Percentiles rank a stretch among this genome's conserved stretches.
These are phyloP conservation scores for Boletus barrowsii DNA, from an alignment of 768 basidiomycete species.

Conservation along the genomic window DNA sequence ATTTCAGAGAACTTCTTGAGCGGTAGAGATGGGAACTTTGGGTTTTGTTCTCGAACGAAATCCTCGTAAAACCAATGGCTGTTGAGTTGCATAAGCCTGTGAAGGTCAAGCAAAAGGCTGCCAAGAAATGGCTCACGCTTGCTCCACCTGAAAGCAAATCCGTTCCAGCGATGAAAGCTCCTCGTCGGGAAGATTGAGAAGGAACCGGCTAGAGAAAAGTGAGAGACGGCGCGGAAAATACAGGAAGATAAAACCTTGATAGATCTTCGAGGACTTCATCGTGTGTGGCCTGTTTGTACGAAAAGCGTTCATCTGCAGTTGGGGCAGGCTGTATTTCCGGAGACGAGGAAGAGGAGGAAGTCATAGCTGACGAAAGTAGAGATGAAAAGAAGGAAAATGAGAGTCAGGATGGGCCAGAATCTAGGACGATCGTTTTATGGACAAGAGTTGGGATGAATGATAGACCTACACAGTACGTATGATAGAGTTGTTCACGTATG, in stretches of 20 bases:
- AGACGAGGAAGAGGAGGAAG: slow-evolving; percentile 76
- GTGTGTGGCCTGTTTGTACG: slow-evolving; percentile 71
- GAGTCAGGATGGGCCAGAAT: slow-evolving; percentile 27
- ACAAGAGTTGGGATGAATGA: slow-evolving; percentile 27
- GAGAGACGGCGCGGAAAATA: slow-evolving; percentile 10
- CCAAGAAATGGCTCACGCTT: slow-evolving; percentile 68
- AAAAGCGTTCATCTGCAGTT: slow-evolving; percentile 41
- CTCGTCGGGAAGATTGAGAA: slow-evolving; percentile 92
- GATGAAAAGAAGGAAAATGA: slow-evolving; percentile 31
- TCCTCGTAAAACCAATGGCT: slow-evolving; percentile 99
- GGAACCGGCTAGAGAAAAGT: slow-evolving; percentile 69
- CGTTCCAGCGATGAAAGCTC: slow-evolving; percentile 90
- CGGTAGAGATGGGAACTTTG: slow-evolving; percentile 79
- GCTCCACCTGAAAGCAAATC: slow-evolving; percentile 98
- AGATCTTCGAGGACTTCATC: slow-evolving; percentile 90
- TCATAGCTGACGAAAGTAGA: slow-evolving; percentile 44
- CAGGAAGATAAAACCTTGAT: slow-evolving; percentile 57
- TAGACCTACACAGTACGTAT: slow-evolving; percentile 8
- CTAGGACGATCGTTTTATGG: slow-evolving; percentile 32
- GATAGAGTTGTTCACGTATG: slow-evolving; percentile 24
- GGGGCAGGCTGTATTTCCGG: slow-evolving; percentile 62
- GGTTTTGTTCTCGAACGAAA: slow-evolving; percentile 90
- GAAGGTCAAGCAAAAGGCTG: slow-evolving; percentile 7
- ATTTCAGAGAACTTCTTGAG: slow-evolving; percentile 93
- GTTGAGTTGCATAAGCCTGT: slow-evolving; percentile 12